A percentile compares a stretch with the other conserved stretches of the same genome.
phyloP scores from a whole-genome alignment of 768 basidiomycete genomes.

The Postia placenta region DNA sequence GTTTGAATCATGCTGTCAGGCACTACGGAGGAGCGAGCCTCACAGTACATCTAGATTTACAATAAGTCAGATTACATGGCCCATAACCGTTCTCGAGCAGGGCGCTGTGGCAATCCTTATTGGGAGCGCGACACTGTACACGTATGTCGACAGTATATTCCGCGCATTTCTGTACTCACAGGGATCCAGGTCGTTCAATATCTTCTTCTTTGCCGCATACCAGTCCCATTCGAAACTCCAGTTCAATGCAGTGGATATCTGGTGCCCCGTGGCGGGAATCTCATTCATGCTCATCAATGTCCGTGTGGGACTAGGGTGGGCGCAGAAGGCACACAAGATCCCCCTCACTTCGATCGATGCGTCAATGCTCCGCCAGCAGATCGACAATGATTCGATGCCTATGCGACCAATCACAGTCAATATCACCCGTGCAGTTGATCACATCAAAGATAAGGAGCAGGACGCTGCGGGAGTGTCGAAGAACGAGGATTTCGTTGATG shows the following conservation, averaged over 20 bases:
- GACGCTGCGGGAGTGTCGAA: too few species aligned
- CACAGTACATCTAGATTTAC: too few species aligned
- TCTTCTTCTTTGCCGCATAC: conserved; percentile 2
- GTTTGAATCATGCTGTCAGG: background rate
- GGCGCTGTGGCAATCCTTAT: background rate
- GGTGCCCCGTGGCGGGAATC: background rate
- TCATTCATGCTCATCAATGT: conserved; percentile 3
- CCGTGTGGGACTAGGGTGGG: conserved; percentile 2
- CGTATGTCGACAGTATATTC: too few species aligned
- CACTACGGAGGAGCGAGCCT: background rate
- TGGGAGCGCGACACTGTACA: conserved; percentile 1
- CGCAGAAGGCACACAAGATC: background rate
- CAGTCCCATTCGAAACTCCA: background rate
- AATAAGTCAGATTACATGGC: too few species aligned
- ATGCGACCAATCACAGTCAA: background rate
- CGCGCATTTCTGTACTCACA: too few species aligned
- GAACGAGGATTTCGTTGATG: too few species aligned
- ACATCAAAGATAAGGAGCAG: too few species aligned
- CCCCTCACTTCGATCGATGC: background rate
- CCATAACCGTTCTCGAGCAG: background rate
- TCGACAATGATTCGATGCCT: background rate
- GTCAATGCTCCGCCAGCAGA: background rate
- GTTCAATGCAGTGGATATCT: background rate
- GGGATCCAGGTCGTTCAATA: background rate
- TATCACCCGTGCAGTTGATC: background rate